Evolutionary conservation across 306 rosid species (phyloP), one percentile per base, ranked within the genome.

Genomic region (Delonix regia): DNA sequence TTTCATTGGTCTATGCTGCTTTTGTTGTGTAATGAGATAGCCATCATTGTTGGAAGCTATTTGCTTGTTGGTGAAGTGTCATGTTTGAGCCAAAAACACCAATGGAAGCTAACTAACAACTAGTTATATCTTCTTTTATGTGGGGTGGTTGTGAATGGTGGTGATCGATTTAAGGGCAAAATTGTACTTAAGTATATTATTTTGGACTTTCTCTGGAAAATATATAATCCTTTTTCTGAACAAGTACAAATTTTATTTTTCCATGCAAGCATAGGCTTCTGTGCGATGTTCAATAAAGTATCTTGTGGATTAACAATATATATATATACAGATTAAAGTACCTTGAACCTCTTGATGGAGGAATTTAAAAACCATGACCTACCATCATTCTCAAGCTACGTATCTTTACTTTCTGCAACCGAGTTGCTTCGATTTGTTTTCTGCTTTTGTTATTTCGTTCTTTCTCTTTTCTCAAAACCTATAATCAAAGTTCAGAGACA

Each of bases 301-400:
- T 84, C 80, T 78, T 76, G 78, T 82, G 76, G 76, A 84, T 70
- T 55, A 86, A 88, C 86, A 76, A 79, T 75, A n/a, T n/a, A n/a
- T n/a, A n/a, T n/a, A n/a, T n/a, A n/a, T n/a, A 81, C n/a, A 25
- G 21, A 34, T 18, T 18, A 62, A 62, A 79, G 83, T 80, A 72
- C 12, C 11, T 18, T 1, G 65, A 4, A 24, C 64, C 71, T 74
- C 78, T 81, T 86, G 68, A 82, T 79, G 45, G 59, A 77, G 78
- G 81, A 82, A 65, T 71, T 57, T 70, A 70, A 72, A 73, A 65
- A 39, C 76, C 18, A 69, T 28, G 76, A 75, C 70, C 83, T 86
- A 79, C 78, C 98, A 87, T 91, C 90, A 83, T 81, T 51, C 86
- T 87, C 87, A 93, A 87, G 97, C 92, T 85, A 85, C 86, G 88